Conservation (phyloP, 225 moss, liverwort and hornwort species). For the Straminergon stramineum region DNA sequence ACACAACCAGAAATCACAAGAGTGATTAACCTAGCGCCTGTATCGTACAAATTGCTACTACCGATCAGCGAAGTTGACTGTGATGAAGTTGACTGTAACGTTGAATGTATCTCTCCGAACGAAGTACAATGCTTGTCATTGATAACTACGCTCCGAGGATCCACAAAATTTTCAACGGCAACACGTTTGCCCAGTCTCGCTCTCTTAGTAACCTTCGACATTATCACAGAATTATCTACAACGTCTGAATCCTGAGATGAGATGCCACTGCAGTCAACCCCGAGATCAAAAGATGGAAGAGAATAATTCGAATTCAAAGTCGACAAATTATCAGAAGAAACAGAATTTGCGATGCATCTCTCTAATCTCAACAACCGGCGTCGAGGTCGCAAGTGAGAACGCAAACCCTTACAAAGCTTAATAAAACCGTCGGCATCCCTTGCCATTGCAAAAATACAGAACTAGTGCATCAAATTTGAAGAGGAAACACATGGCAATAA, state of each 20-base stretch:
- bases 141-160: no score
- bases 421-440: not conserved
- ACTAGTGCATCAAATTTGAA: not conserved
- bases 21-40: not conserved
- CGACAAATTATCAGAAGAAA: not conserved
- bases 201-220: not conserved
- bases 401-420: not conserved
- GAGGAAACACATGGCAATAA: not conserved
- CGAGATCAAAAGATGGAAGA: not conserved
- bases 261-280: not conserved
- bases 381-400: not conserved
- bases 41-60: not conserved
- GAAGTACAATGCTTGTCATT: no score
- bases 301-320: fast-evolving
- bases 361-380: not conserved
- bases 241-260: not conserved
- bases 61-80: not conserved
- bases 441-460: not conserved
- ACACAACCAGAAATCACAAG: not conserved
- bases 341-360: not conserved
- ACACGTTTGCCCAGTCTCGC: not conserved
- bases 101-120: no score
- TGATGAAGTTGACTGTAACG: no score
- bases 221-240: not conserved
- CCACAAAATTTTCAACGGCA: no score